Base-by-base conservation (phyloP, 495 filamentous ascomycete genomes). In the Opeltia flavorubescens region DNA sequence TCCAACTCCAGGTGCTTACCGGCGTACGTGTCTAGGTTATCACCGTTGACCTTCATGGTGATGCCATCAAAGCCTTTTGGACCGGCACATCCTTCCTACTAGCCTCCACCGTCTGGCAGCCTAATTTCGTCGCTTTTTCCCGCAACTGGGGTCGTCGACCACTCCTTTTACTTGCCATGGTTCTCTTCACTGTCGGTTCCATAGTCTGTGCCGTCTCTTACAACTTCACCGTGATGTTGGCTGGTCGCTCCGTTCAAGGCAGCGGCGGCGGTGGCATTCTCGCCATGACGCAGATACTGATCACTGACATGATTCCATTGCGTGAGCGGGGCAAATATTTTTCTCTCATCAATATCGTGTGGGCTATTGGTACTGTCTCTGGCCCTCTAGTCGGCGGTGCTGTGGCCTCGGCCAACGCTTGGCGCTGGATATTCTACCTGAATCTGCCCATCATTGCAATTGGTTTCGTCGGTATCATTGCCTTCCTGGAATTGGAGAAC, bases 51-150 rank as follows among this genome's bases (percentile, higher is more conserved):
- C 63, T 78, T 11, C 44, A 62, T 25, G 74, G 74, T 20, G 68
- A 66, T 0, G 73, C 74, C 12, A 66, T 85, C 30, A 59, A 54
- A 33, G 54, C 50, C 2, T 82, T 75, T 0, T 89, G 83, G 83
- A 75, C 82, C 4, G 84, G 81, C n/a, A 86, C 80, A 0, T 83
- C 81, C 3, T 80, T 80, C 21, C 62, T 86, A 17, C 79, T 88
- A 44, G 79, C 80, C 2, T 83, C 82, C 55, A 83, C 79, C 9
- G 76, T 79, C 45, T 84, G 82, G 44, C 75, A 75, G 12, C 71
- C 77, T n/a, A 62, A 77, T 0, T 78, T 77, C 40, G 74, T 75
- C 15, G 66, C 76, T 21, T 52, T 80, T 4, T 77, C 73, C 1
- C 69, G 77, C 59, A 75, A 77, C 23, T 72, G 77, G 47, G 75